Evolutionary conservation across 495 filamentous ascomycete genomes (phyloP).

Genomic region (Neurospora sp.): DNA sequence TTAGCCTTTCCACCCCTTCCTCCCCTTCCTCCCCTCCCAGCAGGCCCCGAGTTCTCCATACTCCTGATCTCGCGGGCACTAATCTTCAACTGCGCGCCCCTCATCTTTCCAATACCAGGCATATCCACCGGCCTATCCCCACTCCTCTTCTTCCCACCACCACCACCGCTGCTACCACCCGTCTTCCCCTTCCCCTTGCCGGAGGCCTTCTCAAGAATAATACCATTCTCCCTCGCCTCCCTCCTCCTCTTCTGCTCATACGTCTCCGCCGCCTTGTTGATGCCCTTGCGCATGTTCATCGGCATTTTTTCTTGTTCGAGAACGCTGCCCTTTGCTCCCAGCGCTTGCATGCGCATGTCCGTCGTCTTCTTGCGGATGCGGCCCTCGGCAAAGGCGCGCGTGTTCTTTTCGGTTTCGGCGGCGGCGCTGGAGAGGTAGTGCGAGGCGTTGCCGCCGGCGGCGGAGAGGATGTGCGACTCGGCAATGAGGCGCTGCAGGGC

Average conservation of each 20-base stretch:
- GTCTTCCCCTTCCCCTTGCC: constrained; percentile 28
- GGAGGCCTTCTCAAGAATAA: constrained; percentile 66
- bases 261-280: constrained; percentile 49
- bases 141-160: constrained; percentile 22
- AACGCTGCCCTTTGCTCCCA: constrained; percentile 69
- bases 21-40: constrained; percentile 17
- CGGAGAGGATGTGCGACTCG: constrained; percentile 86
- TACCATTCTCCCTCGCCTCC: constrained; percentile 82
- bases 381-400: constrained; percentile 25
- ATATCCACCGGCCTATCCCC: constrained; percentile 60
- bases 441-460: constrained; percentile 44
- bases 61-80: constrained; percentile 64
- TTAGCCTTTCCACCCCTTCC: constrained; percentile 18
- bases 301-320: constrained; percentile 76
- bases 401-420: constrained; percentile 11
- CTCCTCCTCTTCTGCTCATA: constrained; percentile 61
- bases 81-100: constrained; percentile 66
- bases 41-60: constrained; percentile 39
- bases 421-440: constrained; percentile 21
- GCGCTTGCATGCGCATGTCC: constrained; percentile 67
- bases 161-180: constrained; percentile 26
- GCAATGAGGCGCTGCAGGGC: constrained; percentile 78
- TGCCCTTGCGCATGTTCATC: constrained; percentile 68
- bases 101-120: constrained; percentile 70
- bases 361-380: constrained; percentile 57